These are phyloP conservation scores for Ascochyta pisi DNA, from an alignment of 2,329 filamentous ascomycete genomes.

Conservation along the genomic window DNA sequence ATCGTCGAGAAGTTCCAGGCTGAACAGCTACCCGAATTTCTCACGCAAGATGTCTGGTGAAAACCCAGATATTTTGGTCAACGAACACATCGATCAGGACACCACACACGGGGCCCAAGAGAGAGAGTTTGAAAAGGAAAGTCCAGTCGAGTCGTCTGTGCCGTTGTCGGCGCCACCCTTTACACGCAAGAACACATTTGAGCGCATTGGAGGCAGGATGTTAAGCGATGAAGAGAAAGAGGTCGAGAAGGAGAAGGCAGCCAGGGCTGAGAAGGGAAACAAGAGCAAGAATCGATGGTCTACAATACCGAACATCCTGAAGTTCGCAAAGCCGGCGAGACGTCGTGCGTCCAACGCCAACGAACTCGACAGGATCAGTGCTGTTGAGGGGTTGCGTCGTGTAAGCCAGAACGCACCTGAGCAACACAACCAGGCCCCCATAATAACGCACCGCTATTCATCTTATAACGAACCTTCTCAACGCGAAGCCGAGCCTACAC, in stretches of 20 bases:
- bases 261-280: slow-evolving; percentile 17
- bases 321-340: slow-evolving; percentile 22
- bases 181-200: slow-evolving; percentile 14
- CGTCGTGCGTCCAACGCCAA: slow-evolving; percentile 16
- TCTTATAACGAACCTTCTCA: not conserved
- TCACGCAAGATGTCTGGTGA: slow-evolving; percentile 30
- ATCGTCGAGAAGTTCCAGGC: slow-evolving; percentile 35
- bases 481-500: slow-evolving; percentile 2
- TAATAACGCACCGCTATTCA: slow-evolving; percentile 19
- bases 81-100: slow-evolving; percentile 34
- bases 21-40: slow-evolving; percentile 35
- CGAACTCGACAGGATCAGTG: slow-evolving; percentile 8
- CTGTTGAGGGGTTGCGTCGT: slow-evolving; percentile 15
- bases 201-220: slow-evolving; percentile 12
- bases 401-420: slow-evolving; percentile 25
- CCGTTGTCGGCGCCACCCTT: slow-evolving; percentile 21
- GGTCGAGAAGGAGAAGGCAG: slow-evolving; percentile 22
- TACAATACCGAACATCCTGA: slow-evolving; percentile 31
- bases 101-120: slow-evolving; percentile 25
- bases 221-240: slow-evolving; percentile 18
- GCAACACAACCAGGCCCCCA: slow-evolving; percentile 15
- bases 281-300: slow-evolving; percentile 35
- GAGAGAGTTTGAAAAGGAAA: slow-evolving; percentile 7
- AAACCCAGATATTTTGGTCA: slow-evolving; percentile 22
- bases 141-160: slow-evolving; percentile 29